Conservation (phyloP, 129 eudicot genomes). For the Pseudognaphalium luteoalbum region DNA sequence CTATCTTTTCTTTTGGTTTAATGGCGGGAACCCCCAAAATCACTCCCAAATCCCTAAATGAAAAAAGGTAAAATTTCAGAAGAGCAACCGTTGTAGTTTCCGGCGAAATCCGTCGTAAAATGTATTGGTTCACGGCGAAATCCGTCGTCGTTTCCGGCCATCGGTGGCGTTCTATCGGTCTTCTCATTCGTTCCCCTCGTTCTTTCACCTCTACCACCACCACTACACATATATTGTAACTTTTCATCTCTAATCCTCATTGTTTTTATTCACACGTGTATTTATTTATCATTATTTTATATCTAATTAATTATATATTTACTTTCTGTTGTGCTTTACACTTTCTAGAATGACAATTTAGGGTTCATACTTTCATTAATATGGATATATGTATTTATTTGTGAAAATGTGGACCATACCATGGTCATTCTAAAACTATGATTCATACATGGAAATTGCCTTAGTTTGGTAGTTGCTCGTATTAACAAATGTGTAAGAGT, state of each 20-base stretch:
- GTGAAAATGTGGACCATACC: background rate
- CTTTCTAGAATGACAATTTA: background rate
- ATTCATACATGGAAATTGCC: background rate
- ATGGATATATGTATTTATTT: background rate
- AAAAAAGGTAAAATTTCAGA: background rate
- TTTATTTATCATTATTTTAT: too few relatives aligned
- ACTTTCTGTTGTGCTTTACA: background rate
- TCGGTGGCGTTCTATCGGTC: conserved; percentile 68
- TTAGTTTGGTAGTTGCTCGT: background rate
- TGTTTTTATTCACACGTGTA: background rate
- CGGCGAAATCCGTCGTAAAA: conserved; percentile 6
- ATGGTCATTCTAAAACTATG: background rate
- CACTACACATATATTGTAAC: conserved; percentile 30
- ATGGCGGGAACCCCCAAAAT: conserved; percentile 34
- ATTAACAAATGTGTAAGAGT: background rate
- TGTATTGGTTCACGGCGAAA: conserved; percentile 55
- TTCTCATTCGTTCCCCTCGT: conserved; percentile 46
- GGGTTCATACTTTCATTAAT: background rate
- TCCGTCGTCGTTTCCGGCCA: conserved; percentile 48
- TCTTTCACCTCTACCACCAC: conserved; percentile 31
- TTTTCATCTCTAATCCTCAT: background rate
- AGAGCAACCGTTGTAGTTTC: background rate
- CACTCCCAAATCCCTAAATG: conserved; percentile 14
- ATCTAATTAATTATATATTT: too few relatives aligned
- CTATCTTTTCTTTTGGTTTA: conserved; percentile 8